These are phyloP conservation scores for Grosmannia clavigera DNA, from an alignment of 2,329 filamentous ascomycete species.

Conservation along the genomic window DNA sequence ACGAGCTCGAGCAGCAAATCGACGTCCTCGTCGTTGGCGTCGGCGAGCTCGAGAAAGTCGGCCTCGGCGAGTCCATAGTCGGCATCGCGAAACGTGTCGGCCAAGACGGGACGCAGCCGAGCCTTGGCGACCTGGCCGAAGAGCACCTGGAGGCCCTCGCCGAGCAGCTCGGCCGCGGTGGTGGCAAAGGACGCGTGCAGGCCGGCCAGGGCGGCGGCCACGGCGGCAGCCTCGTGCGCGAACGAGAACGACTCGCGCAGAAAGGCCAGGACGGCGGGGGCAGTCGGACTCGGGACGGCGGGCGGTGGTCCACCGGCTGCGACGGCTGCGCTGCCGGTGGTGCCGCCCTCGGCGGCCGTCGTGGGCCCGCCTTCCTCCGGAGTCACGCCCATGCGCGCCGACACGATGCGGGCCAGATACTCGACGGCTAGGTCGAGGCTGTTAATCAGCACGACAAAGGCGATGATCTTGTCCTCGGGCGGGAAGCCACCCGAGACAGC, in stretches of 20 bases:
- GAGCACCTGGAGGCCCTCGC: constrained; percentile 73
- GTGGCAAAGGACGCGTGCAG: constrained; percentile 60
- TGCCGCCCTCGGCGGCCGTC: not conserved
- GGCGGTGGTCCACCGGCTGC: not conserved
- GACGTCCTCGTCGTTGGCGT: constrained; percentile 33
- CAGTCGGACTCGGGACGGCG: constrained; percentile 24
- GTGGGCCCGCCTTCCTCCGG: constrained; percentile 23
- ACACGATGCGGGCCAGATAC: constrained; percentile 79
- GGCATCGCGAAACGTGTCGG: constrained; percentile 81
- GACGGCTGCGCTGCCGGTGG: not conserved
- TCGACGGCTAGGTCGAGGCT: constrained; percentile 87
- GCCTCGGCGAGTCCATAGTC: constrained; percentile 66
- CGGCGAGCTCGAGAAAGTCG: constrained; percentile 43
- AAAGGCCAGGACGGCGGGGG: constrained; percentile 8
- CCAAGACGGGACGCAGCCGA: constrained; percentile 70
- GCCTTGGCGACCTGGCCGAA: constrained; percentile 80
- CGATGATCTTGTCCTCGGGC: constrained; percentile 75
- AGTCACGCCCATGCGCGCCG: constrained; percentile 43
- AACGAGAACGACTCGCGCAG: constrained; percentile 67
- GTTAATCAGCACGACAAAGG: constrained; percentile 89
- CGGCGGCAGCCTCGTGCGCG: constrained; percentile 58
- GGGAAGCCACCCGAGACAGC: constrained; percentile 68
- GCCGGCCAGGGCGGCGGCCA: constrained; percentile 53
- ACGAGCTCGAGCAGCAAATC: constrained; percentile 53
- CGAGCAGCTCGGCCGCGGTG: constrained; percentile 72